Conservation (phyloP, 2,329 filamentous ascomycete species). For the Cercospora janseana region DNA sequence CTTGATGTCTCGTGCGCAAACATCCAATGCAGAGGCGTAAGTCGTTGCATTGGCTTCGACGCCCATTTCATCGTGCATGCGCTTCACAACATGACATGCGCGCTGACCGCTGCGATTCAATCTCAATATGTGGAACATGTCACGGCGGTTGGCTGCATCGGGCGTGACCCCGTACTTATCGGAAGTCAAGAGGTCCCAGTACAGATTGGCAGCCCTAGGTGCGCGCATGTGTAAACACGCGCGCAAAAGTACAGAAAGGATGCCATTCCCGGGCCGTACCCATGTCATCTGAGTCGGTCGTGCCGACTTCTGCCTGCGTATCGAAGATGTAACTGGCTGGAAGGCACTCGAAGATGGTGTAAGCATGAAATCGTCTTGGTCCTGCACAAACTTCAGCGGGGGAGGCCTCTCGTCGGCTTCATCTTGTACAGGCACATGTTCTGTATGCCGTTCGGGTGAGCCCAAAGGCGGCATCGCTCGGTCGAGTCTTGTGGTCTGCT, state of each 20-base stretch:
- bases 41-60: constrained; percentile 46
- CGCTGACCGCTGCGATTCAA: constrained; percentile 63
- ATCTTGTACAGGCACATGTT: constrained; percentile 30
- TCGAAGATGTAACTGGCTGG: constrained; percentile 26
- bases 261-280: constrained; percentile 52
- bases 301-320: constrained; percentile 12
- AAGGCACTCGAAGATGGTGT: constrained; percentile 35
- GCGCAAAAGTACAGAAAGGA: constrained; percentile 67
- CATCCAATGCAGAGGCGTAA: constrained; percentile 70
- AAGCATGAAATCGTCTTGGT: constrained; percentile 28
- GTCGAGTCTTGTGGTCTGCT: constrained; percentile 77
- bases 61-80: constrained; percentile 29
- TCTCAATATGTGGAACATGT: constrained; percentile 66
- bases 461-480: constrained; percentile 48
- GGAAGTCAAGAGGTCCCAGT: constrained; percentile 72
- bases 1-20: constrained; percentile 72
- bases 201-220: constrained; percentile 63
- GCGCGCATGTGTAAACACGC: constrained; percentile 61
- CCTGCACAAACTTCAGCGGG: constrained; percentile 2
- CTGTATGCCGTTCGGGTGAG: constrained; percentile 28
- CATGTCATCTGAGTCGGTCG: constrained; percentile 37
- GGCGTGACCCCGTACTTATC: constrained; percentile 62
- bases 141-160: constrained; percentile 68
- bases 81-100: constrained; percentile 58
- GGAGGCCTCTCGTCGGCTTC: constrained; percentile 12